Percentiles rank a stretch among this genome's conserved stretches.
Evolutionary conservation across 164 flowering plant species (phyloP).

Genomic region (Magnolia changhungtana): DNA sequence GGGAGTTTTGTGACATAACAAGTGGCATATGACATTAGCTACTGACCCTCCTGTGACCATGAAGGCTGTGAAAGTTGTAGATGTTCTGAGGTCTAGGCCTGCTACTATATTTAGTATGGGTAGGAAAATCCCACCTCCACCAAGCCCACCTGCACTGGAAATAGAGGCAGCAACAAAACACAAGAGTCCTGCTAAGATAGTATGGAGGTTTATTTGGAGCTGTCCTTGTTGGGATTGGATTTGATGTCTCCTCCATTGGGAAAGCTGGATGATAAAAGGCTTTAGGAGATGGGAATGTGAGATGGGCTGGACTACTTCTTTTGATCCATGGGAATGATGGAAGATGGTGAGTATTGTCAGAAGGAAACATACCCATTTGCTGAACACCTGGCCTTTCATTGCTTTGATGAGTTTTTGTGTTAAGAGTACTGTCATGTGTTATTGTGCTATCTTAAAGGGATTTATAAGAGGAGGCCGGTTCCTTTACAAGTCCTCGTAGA

Average conservation of each 20-base stretch:
- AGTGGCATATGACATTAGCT: slow-evolving; percentile 44
- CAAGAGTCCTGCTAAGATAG: slow-evolving; percentile 30
- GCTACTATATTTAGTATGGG: slow-evolving; percentile 58
- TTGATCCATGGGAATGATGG: neutral
- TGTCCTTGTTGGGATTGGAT: neutral
- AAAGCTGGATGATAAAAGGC: neutral
- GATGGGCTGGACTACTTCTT: neutral
- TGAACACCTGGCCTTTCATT: neutral
- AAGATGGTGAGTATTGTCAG: neutral
- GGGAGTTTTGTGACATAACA: slow-evolving; percentile 19
- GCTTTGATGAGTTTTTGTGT: neutral
- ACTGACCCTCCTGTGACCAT: slow-evolving; percentile 76
- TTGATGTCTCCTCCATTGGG: neutral
- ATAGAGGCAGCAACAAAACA: slow-evolving; percentile 57
- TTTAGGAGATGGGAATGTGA: neutral
- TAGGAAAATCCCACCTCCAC: slow-evolving; percentile 68
- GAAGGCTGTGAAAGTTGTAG: slow-evolving; percentile 61
- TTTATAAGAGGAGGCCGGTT: neutral
- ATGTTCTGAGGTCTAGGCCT: slow-evolving; percentile 61
- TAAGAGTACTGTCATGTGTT: too few species aligned
- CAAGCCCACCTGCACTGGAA: slow-evolving; percentile 79
- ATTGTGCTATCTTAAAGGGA: neutral
- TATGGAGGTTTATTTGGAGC: neutral
- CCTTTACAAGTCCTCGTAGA: neutral
- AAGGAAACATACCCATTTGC: neutral